Evolutionary conservation across 129 eudicot species (phyloP), one percentile per base, ranked within the genome.

Genomic region (Helianthus tuberosus): DNA sequence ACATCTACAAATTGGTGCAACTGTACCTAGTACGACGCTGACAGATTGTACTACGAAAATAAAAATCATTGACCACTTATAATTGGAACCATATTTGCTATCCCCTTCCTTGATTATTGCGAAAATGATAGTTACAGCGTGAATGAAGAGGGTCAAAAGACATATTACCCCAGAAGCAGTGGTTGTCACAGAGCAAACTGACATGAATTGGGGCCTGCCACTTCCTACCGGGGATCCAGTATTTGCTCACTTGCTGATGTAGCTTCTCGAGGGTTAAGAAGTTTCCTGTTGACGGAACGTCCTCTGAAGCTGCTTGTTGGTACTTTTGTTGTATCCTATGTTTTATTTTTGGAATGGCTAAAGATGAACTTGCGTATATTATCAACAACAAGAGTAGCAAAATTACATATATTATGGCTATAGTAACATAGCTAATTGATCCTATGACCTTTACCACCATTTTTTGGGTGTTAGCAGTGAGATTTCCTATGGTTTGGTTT

Each of bases 361-460:
- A 53, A 35, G 75, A 52, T 11, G 75, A 70, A 70, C 75, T 35
- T 35, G 39, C 57, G 38, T 53, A 50, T 70, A 53, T 51, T 51
- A 70, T 36, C 51, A 53, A n/a, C 51, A 70, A 36, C 63, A 70
- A 10, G 49, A 70, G 25, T 36, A 70, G 16, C 50, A 53, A 14
- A 9, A n/a, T 35, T 6, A 35, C 64, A 53, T 52, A 70, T n/a
- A 15, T 15, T 23, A 11, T 38, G 12, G 50, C 75, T 29, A 51
- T 14, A 11, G n/a, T 4, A 47, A 46, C 35, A 14, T 32, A 5
- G 46, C 46, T 6, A 39, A 5, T 8, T 27, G 32, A 27, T 27
- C 32, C 32, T 27, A 27, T 27, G 32, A 27, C 32, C 32, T 27
- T 27, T 27, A 27, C 32, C 32, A 0, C 32, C 32, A 27, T 27